These are phyloP conservation scores for Cutaneotrichosporon dermatis DNA, from an alignment of 1,284 basidiomycete genomes.

Conservation along the genomic window DNA sequence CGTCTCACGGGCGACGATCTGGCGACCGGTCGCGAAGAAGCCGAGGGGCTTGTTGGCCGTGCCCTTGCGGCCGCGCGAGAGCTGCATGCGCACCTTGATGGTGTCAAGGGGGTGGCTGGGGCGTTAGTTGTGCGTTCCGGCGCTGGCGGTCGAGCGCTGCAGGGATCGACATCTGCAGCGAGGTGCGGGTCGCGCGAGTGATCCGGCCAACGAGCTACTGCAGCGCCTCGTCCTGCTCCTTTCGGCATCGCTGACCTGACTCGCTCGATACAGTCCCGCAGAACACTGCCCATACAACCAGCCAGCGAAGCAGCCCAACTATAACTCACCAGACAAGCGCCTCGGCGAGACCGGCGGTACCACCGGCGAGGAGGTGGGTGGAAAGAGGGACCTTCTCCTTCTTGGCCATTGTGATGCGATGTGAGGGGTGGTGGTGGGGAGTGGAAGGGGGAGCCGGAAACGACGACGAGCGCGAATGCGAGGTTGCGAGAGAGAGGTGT, in stretches of 20 bases:
- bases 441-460: background rate
- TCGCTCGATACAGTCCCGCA: too few relatives aligned
- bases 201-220: too few relatives aligned
- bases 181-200: too few relatives aligned
- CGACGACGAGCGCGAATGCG: background rate
- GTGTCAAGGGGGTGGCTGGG: conserved; percentile 71
- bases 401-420: conserved; percentile 12
- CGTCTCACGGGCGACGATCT: conserved; percentile 88
- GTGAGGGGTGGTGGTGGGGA: conserved; percentile 1
- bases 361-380: conserved; percentile 86
- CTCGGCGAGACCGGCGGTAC: conserved; percentile 84
- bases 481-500: background rate
- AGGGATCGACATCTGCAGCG: too few relatives aligned
- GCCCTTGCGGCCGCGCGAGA: conserved; percentile 69
- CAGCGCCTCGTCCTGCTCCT: too few relatives aligned
- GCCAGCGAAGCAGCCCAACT: background rate
- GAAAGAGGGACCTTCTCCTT: conserved; percentile 59
- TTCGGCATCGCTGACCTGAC: too few relatives aligned
- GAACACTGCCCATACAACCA: too few relatives aligned
- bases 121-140: background rate
- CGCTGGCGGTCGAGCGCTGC: too few relatives aligned
- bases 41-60: conserved; percentile 79
- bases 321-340: conserved; percentile 59
- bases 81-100: conserved; percentile 98
- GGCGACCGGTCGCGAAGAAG: conserved; percentile 84